These are phyloP conservation scores for Tolypocladium cylindrosporum DNA, from an alignment of 2,329 filamentous ascomycete species.

Conservation along the genomic window DNA sequence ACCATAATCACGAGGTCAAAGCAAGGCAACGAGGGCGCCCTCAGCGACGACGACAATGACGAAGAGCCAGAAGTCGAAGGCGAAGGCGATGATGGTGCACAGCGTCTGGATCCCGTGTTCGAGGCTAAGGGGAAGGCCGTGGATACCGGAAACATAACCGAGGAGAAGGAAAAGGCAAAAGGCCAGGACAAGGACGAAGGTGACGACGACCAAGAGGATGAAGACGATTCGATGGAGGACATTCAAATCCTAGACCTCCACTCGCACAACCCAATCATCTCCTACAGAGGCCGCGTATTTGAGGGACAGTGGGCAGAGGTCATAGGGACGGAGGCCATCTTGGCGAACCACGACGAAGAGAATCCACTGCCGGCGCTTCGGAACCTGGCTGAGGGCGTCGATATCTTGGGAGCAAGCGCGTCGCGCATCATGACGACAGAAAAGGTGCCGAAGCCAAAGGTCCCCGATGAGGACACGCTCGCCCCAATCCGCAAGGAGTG, in stretches of 20 bases:
- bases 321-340: conserved; percentile 74
- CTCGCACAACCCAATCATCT: conserved; percentile 63
- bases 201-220: conserved; percentile 5
- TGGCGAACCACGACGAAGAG: conserved; percentile 37
- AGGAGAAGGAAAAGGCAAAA: conserved; percentile 10
- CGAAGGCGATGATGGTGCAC: conserved; percentile 13
- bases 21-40: not conserved
- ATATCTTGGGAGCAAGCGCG: conserved; percentile 57
- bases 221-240: conserved; percentile 17
- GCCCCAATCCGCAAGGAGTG: conserved; percentile 29
- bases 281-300: conserved; percentile 70
- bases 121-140: conserved; percentile 11
- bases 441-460: conserved; percentile 44
- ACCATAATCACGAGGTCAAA: conserved; percentile 4
- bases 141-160: conserved; percentile 11
- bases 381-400: conserved; percentile 43
- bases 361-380: conserved; percentile 29
- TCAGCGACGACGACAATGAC: conserved; percentile 11
- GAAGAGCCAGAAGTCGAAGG: conserved; percentile 17
- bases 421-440: conserved; percentile 47
- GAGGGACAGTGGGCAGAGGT: conserved; percentile 73
- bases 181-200: conserved; percentile 4
- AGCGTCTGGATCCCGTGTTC: conserved; percentile 23
- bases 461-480: conserved; percentile 21
- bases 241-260: conserved; percentile 82